A percentile compares a stretch with the other conserved stretches of the same genome.
phyloP scores from a whole-genome alignment of 208 protist genomes.

The Crithidia mellificae region DNA sequence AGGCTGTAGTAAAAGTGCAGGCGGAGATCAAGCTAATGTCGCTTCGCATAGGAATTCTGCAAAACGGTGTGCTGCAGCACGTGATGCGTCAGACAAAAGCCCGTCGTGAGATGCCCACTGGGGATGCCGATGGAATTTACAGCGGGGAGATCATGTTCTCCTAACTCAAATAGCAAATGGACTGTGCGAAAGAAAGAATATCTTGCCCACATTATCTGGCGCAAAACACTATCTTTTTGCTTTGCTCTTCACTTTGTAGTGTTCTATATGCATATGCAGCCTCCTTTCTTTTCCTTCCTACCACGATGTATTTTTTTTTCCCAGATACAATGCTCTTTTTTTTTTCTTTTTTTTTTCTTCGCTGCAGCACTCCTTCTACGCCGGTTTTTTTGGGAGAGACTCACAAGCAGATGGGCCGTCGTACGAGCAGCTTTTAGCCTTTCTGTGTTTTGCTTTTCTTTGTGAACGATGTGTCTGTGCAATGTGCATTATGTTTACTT shows the following conservation, averaged over 20 bases:
- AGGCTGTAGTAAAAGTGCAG: constrained; percentile 82
- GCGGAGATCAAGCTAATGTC: constrained; percentile 90
- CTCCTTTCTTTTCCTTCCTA: too few species aligned
- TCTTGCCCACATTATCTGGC: not conserved
- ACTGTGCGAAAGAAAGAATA: too few species aligned
- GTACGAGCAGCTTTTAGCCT: too few species aligned
- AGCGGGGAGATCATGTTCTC: constrained; percentile 32
- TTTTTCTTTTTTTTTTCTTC: constrained; percentile 21
- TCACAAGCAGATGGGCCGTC: not conserved
- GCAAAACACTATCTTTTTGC: constrained; percentile 32
- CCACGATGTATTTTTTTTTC: constrained; percentile 9
- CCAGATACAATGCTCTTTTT: constrained; percentile 16
- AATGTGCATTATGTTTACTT: constrained; percentile 10
- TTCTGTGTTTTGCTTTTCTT: not conserved
- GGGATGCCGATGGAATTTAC: constrained; percentile 25
- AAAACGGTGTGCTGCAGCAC: constrained; percentile 89
- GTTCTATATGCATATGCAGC: too few species aligned
- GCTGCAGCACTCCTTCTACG: not conserved
- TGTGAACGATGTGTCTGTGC: not conserved
- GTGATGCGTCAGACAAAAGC: constrained; percentile 81
- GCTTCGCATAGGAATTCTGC: constrained; percentile 86
- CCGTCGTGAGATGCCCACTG: constrained; percentile 44
- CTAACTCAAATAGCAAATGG: too few species aligned
- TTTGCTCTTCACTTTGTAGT: too few species aligned
- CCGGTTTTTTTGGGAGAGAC: not conserved